Conservation (phyloP, 805 yeast genomes). For the Candida coquimbonensis region DNA sequence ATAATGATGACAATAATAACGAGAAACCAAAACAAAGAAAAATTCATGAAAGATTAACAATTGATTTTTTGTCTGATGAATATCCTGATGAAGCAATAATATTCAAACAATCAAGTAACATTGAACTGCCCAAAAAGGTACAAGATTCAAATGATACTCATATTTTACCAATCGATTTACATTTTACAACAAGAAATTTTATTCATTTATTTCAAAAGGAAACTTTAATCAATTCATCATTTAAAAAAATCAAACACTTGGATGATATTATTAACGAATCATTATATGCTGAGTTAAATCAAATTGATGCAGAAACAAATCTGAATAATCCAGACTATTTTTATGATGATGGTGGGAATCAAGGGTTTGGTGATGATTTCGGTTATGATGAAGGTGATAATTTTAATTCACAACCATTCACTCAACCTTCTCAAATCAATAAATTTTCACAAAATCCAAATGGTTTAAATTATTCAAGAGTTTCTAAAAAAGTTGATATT, state of each 20-base stretch:
- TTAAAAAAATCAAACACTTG: slow-evolving; percentile 18
- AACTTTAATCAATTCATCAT: slow-evolving; percentile 32
- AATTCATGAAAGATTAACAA: slow-evolving; percentile 27
- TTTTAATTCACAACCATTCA: slow-evolving; percentile 10
- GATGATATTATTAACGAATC: slow-evolving; percentile 49
- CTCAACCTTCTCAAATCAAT: slow-evolving; percentile 17
- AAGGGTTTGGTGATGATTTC: slow-evolving; percentile 20
- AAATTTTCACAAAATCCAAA: slow-evolving; percentile 17
- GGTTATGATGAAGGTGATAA: slow-evolving; percentile 22
- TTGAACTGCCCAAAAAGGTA: slow-evolving; percentile 34
- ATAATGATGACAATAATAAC: background rate
- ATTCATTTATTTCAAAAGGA: slow-evolving; percentile 68
- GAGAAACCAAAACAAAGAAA: slow-evolving; percentile 6
- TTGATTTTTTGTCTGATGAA: slow-evolving; percentile 35
- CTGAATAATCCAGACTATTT: slow-evolving; percentile 33
- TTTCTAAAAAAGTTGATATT: slow-evolving; percentile 76
- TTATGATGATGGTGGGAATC: slow-evolving; percentile 25
- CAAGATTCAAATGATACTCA: slow-evolving; percentile 37
- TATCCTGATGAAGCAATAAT: slow-evolving; percentile 30
- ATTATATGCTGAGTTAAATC: slow-evolving; percentile 56
- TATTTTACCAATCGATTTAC: slow-evolving; percentile 66
- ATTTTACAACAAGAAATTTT: slow-evolving; percentile 63
- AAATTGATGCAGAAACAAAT: slow-evolving; percentile 14
- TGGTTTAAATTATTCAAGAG: slow-evolving; percentile 54
- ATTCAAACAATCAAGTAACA: slow-evolving; percentile 26